Evolutionary conservation across 805 yeast genomes (phyloP).

Genomic region (Metschnikowia orientalis): DNA sequence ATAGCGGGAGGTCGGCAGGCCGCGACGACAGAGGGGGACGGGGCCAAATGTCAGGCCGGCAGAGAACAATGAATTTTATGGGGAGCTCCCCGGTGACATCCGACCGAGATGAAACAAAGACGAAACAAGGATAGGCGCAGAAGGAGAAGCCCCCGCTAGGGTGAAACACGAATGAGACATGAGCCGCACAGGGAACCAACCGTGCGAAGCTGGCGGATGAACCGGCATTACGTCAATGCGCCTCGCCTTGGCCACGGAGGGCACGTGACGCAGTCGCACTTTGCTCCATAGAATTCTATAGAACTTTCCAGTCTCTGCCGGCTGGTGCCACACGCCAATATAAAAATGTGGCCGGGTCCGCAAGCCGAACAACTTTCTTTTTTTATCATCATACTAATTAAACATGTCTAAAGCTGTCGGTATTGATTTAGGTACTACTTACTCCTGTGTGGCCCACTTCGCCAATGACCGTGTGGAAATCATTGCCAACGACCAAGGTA

Average conservation of each 20-base stretch:
- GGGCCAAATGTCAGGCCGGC: too few species aligned
- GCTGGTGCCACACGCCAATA: slow-evolving; percentile 3
- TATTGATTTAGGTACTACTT: slow-evolving; percentile 32
- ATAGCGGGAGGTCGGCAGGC: too few species aligned
- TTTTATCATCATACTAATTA: slow-evolving; percentile 8
- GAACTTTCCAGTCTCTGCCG: slow-evolving; percentile 15
- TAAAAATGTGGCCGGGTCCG: slow-evolving; percentile 5
- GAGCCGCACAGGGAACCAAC: too few species aligned
- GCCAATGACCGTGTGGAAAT: slow-evolving; percentile 32
- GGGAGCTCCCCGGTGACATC: too few species aligned
- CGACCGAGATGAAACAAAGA: too few species aligned
- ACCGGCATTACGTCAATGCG: slow-evolving; percentile 7
- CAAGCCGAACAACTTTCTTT: slow-evolving; percentile 1
- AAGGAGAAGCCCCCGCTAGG: too few species aligned
- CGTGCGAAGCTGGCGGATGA: too few species aligned
- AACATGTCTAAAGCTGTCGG: slow-evolving; percentile 31
- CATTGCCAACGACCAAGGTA: slow-evolving; percentile 32
- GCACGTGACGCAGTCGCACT: slow-evolving; percentile 9
- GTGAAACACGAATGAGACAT: too few species aligned
- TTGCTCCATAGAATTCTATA: slow-evolving; percentile 14
- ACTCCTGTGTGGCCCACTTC: slow-evolving; percentile 33
- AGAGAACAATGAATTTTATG: too few species aligned
- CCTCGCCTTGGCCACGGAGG: too few species aligned
- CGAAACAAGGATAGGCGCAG: too few species aligned
- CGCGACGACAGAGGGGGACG: too few species aligned